Base-by-base conservation (phyloP, 2,329 filamentous ascomycete genomes). In the Sclerotinia glacialis region DNA sequence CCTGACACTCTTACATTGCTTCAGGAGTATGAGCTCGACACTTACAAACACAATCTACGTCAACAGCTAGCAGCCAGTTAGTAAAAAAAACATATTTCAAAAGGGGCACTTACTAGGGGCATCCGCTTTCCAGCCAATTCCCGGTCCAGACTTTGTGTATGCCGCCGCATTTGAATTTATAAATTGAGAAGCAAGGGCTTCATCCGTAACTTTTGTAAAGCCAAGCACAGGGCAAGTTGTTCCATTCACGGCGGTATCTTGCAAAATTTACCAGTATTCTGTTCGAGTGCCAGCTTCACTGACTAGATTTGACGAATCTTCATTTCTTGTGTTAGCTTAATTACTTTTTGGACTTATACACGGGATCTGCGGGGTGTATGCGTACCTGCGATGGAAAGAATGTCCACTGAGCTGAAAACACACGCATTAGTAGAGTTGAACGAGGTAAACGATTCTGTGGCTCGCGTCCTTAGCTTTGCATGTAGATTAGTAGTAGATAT, bases 41-140 rank as follows among this genome's bases (percentile, higher is more conserved):
- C 50, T 56, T 28, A 64, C 62, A 64, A 18, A 64, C 21, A 46
- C 21, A 21, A 46, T 64, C 40, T 31, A 64, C 62, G n/a, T 21
- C 44, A 55, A 64, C 50, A 46, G 50, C 52, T 34, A 31, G 21
- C 47, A 5, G 11, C 4, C 28, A 2, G 12, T 47, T 46, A 59
- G 42, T 47, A 8, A 31, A 34, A 5, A 5, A 31, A 1, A n/a
- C 2, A n/a, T 31, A 12, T 4, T 46, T n/a, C 11, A 23, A 12
- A 8, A n/a, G 0, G 3, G 14, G 8, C 9, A 46, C 55, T 59
- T 47, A 47, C 56, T 59, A 18, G 42, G 56, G 8, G 42, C 56
- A n/a, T 46, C 11, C 9, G 18, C 26, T 34, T 46, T 64, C 50
- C 47, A 55, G 11, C 21, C 7, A 58, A 28, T 64, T 23, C 40